These are phyloP conservation scores for Candida pseudofarinosa DNA, from an alignment of 805 yeast genomes.

Conservation along the genomic window DNA sequence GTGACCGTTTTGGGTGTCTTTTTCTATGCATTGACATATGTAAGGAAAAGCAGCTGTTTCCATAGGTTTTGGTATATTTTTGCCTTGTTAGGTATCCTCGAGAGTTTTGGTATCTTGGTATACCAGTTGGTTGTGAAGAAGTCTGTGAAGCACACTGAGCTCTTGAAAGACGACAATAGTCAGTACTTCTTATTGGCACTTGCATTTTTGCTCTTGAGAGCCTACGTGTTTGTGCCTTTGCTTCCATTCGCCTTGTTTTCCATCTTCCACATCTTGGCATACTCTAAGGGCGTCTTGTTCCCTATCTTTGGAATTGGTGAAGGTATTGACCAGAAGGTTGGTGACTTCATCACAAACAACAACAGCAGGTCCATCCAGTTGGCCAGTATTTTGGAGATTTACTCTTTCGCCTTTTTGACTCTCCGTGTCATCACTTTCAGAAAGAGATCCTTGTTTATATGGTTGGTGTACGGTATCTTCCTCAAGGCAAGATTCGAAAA, in stretches of 20 bases:
- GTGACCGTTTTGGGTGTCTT: slow-evolving; percentile 29
- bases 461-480: slow-evolving; percentile 55
- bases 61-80: slow-evolving; percentile 48
- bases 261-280: slow-evolving; percentile 75
- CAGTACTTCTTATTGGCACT: slow-evolving; percentile 62
- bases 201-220: slow-evolving; percentile 50
- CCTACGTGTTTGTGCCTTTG: slow-evolving; percentile 56
- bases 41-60: slow-evolving; percentile 20
- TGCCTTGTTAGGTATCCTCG: slow-evolving; percentile 60
- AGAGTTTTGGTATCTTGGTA: slow-evolving; percentile 72
- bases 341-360: slow-evolving; percentile 30
- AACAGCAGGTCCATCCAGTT: slow-evolving; percentile 36
- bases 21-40: slow-evolving; percentile 31
- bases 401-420: slow-evolving; percentile 42
- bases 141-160: slow-evolving; percentile 17
- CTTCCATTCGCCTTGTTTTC: slow-evolving; percentile 77
- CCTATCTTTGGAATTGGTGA: slow-evolving; percentile 50
- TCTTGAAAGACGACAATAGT: slow-evolving; percentile 55
- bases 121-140: slow-evolving; percentile 46
- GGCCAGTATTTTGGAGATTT: slow-evolving; percentile 36
- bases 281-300: slow-evolving; percentile 58
- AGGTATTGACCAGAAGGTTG: slow-evolving; percentile 30
- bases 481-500: slow-evolving; percentile 75
- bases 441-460: slow-evolving; percentile 57
- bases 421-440: slow-evolving; percentile 58